Conservation (phyloP, 345 rosid genomes). For the Anacardium occidentale region DNA sequence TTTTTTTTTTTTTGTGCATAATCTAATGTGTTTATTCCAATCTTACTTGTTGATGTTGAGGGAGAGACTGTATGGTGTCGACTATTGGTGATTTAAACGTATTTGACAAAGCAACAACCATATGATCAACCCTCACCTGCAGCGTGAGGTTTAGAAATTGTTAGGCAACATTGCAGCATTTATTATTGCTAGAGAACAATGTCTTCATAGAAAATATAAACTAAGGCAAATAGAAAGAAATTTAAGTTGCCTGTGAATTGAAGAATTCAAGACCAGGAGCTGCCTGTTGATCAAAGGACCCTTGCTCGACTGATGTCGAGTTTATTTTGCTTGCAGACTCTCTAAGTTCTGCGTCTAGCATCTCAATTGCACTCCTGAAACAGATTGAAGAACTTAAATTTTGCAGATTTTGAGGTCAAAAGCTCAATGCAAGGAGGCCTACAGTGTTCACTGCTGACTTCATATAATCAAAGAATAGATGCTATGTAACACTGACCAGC, state of each 20-base stretch:
- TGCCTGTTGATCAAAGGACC: conserved; percentile 23
- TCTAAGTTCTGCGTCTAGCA: conserved; percentile 65
- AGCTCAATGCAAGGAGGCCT: conserved; percentile 2
- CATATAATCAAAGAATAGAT: conserved; percentile 3
- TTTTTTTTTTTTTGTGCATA: not conserved
- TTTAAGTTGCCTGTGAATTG: conserved; percentile 25
- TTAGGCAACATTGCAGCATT: not conserved
- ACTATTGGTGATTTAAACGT: conserved; percentile 75
- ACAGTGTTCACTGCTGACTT: not conserved
- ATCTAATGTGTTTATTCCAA: not conserved
- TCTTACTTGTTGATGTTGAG: conserved; percentile 96
- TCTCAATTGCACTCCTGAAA: conserved; percentile 75
- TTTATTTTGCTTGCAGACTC: conserved; percentile 33
- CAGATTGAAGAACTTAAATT: conserved; percentile 9
- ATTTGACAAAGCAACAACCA: conserved; percentile 80
- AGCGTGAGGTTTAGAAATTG: conserved; percentile 3
- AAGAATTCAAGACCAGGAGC: conserved; percentile 27
- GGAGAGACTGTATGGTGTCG: conserved; percentile 89
- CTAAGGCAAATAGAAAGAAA: not conserved
- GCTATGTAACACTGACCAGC: conserved; percentile 50
- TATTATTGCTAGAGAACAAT: not conserved
- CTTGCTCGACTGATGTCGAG: conserved; percentile 26
- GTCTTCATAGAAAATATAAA: not conserved
- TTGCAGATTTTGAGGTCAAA: not conserved
- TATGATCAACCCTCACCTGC: conserved; percentile 81